A percentile compares a stretch with the other conserved stretches of the same genome.
Conservation (phyloP, 176 grass and related monocot species). For the Eremochloa ophiuroides region DNA sequence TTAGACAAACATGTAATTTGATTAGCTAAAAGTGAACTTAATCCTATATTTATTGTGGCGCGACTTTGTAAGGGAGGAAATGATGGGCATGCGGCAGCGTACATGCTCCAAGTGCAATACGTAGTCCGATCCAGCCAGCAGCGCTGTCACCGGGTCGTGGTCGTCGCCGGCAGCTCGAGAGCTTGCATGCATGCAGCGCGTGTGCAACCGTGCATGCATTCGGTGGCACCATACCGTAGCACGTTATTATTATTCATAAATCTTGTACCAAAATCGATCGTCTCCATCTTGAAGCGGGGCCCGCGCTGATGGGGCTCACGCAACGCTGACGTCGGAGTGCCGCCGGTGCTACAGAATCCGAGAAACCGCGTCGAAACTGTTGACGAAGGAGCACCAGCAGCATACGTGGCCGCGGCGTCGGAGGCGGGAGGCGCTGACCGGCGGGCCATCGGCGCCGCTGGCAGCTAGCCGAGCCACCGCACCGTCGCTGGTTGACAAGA, state of each 20-base stretch:
- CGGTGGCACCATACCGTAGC: not conserved
- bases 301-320: too few species aligned
- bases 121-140: not conserved
- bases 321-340: too few species aligned
- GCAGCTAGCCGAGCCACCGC: too few species aligned
- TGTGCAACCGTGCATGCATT: not conserved
- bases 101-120: not conserved
- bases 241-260: too few species aligned
- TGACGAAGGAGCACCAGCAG: not conserved
- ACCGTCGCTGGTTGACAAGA: not conserved
- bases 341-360: not conserved
- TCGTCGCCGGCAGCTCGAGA: not conserved
- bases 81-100: not conserved
- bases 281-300: too few species aligned
- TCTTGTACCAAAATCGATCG: too few species aligned
- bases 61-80: not conserved
- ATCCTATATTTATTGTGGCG: not conserved
- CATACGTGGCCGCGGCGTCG: not conserved
- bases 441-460: not conserved
- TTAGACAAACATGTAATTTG: too few species aligned
- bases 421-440: constrained; percentile 6
- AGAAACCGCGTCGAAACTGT: constrained; percentile 7
- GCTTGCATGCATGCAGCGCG: not conserved
- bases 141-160: not conserved
- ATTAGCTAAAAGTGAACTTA: too few species aligned